Evolutionary conservation across 306 rosid species (phyloP), one percentile per base, ranked within the genome.

Genomic region (Myrica gale): DNA sequence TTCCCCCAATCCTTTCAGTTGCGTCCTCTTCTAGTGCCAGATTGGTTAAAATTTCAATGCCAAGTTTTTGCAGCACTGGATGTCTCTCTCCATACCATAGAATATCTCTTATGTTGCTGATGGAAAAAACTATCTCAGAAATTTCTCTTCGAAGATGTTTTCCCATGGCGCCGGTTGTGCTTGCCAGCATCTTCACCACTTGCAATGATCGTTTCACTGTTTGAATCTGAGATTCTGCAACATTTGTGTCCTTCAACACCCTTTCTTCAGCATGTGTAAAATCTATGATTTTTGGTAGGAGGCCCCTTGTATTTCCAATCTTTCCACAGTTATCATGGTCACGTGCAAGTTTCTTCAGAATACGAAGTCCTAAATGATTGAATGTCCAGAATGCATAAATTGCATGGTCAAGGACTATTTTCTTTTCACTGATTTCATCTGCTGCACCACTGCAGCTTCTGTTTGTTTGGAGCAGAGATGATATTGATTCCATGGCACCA

Each of bases 401-500:
- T 0, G 80, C 89, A 77, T 85, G 82, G 68, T 92, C 91, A 74
- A 68, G 73, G 41, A 82, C n/a, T 74, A 81, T 65, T 43, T 83
- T 83, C 83, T 90, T 93, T 81, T 91, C 98, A 17, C 90, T 84
- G 42, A 90, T 87, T 76, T 95, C 99, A 69, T 92, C 96, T 5
- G 92, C 85, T 52, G 97, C 91, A 77, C 85, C 81, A 47, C 75
- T 80, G 44, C 46, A 79, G 69, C 68, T 84, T 85, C 99, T 81
- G 81, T 82, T 78, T 43, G 82, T 82, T 23, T 92, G 91, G 7
- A 95, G 93, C 60, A 95, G 88, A 60, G 97, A 88, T 43, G 99
- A 90, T 41, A 95, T 89, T 1, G 99, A 95, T 88, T 95, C 99
- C 97, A 95, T 88, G 17, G 96, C 93, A 12, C 97, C 99, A 0